Percentiles rank a stretch among this genome's conserved stretches.
Evolutionary conservation across 2,329 filamentous ascomycete species (phyloP).

Genomic region (Colletotrichum spaethianum): DNA sequence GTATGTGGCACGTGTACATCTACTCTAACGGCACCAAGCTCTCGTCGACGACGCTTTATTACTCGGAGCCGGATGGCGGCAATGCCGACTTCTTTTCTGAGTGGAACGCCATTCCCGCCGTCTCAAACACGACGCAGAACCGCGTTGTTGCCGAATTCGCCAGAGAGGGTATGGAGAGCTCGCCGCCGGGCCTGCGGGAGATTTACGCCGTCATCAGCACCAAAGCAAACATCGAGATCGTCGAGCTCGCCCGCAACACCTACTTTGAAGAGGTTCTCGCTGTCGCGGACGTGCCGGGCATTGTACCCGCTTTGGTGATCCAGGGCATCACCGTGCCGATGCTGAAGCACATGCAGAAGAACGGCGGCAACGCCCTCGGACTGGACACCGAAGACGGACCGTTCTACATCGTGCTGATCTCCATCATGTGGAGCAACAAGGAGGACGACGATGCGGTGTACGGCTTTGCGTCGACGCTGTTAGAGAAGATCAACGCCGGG

Average conservation of each 20-base stretch:
- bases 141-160: constrained; percentile 41
- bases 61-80: constrained; percentile 51
- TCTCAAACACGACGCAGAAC: constrained; percentile 47
- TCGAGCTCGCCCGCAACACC: constrained; percentile 38
- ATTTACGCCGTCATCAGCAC: constrained; percentile 43
- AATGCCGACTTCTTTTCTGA: constrained; percentile 54
- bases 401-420: constrained; percentile 43
- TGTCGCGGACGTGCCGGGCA: constrained; percentile 43
- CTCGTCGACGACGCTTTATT: constrained; percentile 52
- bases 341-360: constrained; percentile 51
- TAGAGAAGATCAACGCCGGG: constrained; percentile 42
- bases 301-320: constrained; percentile 49
- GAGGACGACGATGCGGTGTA: constrained; percentile 44
- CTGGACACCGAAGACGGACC: constrained; percentile 48
- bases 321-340: constrained; percentile 59
- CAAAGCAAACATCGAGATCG: constrained; percentile 43
- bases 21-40: constrained; percentile 44
- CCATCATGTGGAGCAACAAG: constrained; percentile 43
- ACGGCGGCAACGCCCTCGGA: constrained; percentile 57
- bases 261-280: constrained; percentile 32
- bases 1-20: constrained; percentile 49
- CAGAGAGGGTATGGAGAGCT: constrained; percentile 5
- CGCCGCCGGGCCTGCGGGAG: constrained; percentile 44
- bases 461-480: constrained; percentile 38
- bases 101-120: constrained; percentile 51